Percentiles rank a stretch among this genome's conserved stretches.
Conservation (phyloP, 345 rosid species). For the Erysimum cheiranthoides region DNA sequence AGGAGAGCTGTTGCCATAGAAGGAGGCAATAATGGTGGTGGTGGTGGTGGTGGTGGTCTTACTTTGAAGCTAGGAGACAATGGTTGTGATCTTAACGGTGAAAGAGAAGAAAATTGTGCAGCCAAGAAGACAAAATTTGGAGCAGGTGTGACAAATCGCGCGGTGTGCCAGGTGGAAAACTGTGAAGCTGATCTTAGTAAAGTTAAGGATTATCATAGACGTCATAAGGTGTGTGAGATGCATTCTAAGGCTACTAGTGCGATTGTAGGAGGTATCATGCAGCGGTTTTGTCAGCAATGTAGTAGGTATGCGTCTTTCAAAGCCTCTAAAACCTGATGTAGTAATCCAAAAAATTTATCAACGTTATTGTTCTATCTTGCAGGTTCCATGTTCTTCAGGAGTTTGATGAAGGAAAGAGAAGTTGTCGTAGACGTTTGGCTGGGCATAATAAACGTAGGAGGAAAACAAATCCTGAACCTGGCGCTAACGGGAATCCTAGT, state of each 20-base stretch:
- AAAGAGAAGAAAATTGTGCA: conserved; percentile 61
- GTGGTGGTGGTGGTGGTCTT: conserved; percentile 47
- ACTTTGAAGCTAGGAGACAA: conserved; percentile 76
- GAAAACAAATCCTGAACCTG: conserved; percentile 86
- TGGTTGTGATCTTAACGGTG: conserved; percentile 51
- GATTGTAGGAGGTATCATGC: conserved; percentile 84
- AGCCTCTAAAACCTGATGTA: conserved; percentile 1
- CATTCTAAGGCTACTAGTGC: conserved; percentile 95
- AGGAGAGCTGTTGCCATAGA: conserved; percentile 74
- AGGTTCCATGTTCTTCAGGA: conserved; percentile 99
- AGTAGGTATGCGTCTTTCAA: conserved; percentile 67
- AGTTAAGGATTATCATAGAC: conserved; percentile 95
- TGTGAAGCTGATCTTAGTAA: conserved; percentile 93
- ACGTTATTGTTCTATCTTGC: conserved; percentile 8
- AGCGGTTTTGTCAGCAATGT: conserved; percentile 99
- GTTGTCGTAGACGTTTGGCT: conserved; percentile 98
- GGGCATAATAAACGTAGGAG: conserved; percentile 98
- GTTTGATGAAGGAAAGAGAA: conserved; percentile 99
- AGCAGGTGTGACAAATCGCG: conserved; percentile 61
- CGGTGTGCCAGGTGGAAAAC: conserved; percentile 91
- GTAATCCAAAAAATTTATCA: neutral
- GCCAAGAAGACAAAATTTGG: conserved; percentile 71
- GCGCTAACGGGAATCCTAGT: conserved; percentile 58
- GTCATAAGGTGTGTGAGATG: conserved; percentile 96
- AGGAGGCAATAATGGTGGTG: conserved; percentile 58